A percentile compares a stretch with the other conserved stretches of the same genome.
Evolutionary conservation across 139 green algal genomes (phyloP).

Genomic region (Tetradesmus lagerheimii): DNA sequence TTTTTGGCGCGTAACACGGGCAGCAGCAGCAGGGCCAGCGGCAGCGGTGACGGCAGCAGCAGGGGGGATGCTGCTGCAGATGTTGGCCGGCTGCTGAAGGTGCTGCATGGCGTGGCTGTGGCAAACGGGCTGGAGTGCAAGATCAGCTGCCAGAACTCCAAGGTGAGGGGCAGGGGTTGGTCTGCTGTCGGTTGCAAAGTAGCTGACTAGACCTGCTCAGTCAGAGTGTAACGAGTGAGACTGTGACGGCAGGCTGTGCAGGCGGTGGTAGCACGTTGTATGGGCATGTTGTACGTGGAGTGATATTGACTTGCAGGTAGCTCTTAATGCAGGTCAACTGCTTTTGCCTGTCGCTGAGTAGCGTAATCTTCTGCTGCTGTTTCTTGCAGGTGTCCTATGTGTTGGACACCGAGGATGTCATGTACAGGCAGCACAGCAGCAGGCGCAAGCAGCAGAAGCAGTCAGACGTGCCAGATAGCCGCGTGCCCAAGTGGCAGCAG

Average conservation of each 20-base stretch:
- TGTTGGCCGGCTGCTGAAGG: slow-evolving; percentile 47
- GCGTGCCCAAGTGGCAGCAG: neutral
- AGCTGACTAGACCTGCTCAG: too few species aligned
- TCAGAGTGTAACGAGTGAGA: too few species aligned
- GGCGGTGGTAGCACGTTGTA: too few species aligned
- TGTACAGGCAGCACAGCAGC: slow-evolving; percentile 60
- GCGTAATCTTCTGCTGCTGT: neutral
- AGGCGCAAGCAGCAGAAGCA: neutral
- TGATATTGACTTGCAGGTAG: too few species aligned
- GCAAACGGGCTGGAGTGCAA: slow-evolving; percentile 98
- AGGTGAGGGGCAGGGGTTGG: slow-evolving; percentile 53
- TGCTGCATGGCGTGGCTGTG: slow-evolving; percentile 56
- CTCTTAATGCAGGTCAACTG: neutral
- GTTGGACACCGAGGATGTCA: slow-evolving; percentile 95
- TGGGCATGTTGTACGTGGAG: too few species aligned
- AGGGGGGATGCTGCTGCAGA: slow-evolving; percentile 29
- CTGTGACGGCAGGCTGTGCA: too few species aligned
- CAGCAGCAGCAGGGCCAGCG: neutral
- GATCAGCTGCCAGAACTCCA: slow-evolving; percentile 77
- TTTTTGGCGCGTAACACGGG: slow-evolving; percentile 64
- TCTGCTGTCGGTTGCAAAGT: neutral
- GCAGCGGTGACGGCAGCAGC: neutral
- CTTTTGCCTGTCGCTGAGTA: neutral
- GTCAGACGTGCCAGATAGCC: neutral
- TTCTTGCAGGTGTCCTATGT: slow-evolving; percentile 89